Percentiles rank a stretch among this genome's conserved stretches.
phyloP scores from a whole-genome alignment of 805 yeast genomes.

The Zygosaccharomyces gambellarensis region DNA sequence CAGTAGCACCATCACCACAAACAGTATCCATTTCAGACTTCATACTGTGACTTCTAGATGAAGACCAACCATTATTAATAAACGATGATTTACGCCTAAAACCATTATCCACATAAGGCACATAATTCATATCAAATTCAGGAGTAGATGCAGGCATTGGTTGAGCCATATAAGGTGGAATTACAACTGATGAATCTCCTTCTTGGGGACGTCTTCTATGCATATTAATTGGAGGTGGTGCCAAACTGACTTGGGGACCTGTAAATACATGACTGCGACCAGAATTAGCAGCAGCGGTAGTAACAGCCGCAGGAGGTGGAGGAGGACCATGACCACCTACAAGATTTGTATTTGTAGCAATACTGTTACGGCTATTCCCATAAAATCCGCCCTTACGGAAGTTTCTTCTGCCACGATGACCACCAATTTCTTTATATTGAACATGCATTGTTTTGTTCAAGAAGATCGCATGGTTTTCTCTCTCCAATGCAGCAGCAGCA shows the following conservation, averaged over 20 bases:
- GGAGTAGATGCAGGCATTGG: slow-evolving; percentile 14
- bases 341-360: slow-evolving; percentile 20
- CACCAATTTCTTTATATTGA: slow-evolving; percentile 62
- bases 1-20: slow-evolving; percentile 19
- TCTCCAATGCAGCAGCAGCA: slow-evolving; percentile 83
- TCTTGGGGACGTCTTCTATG: slow-evolving; percentile 39
- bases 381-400: slow-evolving; percentile 24
- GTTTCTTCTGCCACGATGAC: slow-evolving; percentile 21
- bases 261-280: slow-evolving; percentile 21
- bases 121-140: slow-evolving; percentile 20
- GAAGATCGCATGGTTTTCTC: slow-evolving; percentile 76
- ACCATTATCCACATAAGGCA: slow-evolving; percentile 16
- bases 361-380: slow-evolving; percentile 16
- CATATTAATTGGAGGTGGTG: slow-evolving; percentile 78
- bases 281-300: slow-evolving; percentile 18
- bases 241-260: slow-evolving; percentile 47
- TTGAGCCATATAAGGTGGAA: not conserved
- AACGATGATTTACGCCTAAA: slow-evolving; percentile 21
- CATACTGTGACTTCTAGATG: slow-evolving; percentile 14
- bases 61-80: slow-evolving; percentile 18
- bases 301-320: slow-evolving; percentile 10
- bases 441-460: slow-evolving; percentile 75
- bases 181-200: slow-evolving; percentile 1
- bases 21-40: slow-evolving; percentile 14
- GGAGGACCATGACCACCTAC: slow-evolving; percentile 12